Evolutionary conservation across 1,139 yeast species (phyloP).

Genomic region (Candida labiduridarum): DNA sequence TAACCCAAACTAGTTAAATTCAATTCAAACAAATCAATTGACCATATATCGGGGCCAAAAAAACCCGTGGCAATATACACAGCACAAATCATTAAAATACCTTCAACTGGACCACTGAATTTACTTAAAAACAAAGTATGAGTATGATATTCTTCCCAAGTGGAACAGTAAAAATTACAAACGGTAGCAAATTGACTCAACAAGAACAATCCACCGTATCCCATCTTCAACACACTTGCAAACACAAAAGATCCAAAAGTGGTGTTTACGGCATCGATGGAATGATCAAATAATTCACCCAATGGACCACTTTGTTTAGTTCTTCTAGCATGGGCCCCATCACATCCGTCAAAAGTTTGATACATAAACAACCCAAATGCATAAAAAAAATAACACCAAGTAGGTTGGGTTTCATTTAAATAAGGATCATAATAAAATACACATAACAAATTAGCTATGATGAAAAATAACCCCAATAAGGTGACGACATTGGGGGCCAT

Average conservation of each 20-base stretch:
- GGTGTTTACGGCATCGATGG: conserved; percentile 89
- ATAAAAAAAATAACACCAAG: conserved; percentile 79
- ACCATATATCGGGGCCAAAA: conserved; percentile 74
- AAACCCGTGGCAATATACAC: conserved; percentile 65
- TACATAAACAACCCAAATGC: conserved; percentile 86
- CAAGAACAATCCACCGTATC: conserved; percentile 65
- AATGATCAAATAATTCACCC: conserved; percentile 93
- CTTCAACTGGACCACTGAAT: conserved; percentile 95
- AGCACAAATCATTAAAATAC: conserved; percentile 66
- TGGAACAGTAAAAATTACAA: conserved; percentile 81
- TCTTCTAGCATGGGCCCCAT: conserved; percentile 90
- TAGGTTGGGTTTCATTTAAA: conserved; percentile 61
- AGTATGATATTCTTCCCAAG: conserved; percentile 97
- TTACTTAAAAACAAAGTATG: conserved; percentile 77
- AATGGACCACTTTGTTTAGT: conserved; percentile 95
- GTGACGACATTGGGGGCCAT: conserved; percentile 93
- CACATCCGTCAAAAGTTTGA: conserved; percentile 96
- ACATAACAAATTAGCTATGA: conserved; percentile 61
- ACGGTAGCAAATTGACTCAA: conserved; percentile 75
- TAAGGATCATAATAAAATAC: conserved; percentile 78
- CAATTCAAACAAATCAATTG: conserved; percentile 32
- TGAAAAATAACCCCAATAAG: conserved; percentile 71
- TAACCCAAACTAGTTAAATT: conserved; percentile 37
- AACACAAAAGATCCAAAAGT: conserved; percentile 75
- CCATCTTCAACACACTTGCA: conserved; percentile 72